A percentile compares a stretch with the other conserved stretches of the same genome.
phyloP scores from a whole-genome alignment of 1,139 yeast species.

The Hansenula sp. region DNA sequence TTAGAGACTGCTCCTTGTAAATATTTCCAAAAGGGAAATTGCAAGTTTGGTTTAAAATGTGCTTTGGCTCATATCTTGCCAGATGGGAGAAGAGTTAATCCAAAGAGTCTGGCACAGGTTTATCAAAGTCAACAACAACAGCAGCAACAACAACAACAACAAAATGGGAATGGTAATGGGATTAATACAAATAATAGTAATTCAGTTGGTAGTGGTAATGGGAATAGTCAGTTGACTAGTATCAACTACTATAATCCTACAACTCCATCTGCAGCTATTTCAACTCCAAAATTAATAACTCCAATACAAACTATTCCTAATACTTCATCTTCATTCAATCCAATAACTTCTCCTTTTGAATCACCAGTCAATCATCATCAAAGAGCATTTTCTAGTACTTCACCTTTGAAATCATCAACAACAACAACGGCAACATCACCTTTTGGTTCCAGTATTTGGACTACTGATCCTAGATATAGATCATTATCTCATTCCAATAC shows the following conservation, averaged over 20 bases:
- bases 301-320: background rate
- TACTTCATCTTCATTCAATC: background rate
- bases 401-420: constrained; percentile 7
- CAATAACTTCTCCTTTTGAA: constrained; percentile 1
- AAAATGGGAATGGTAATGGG: background rate
- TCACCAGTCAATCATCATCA: background rate
- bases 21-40: constrained; percentile 90
- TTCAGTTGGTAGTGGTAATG: no score
- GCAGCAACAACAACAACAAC: background rate
- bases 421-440: constrained; percentile 5
- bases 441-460: constrained; percentile 13
- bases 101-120: constrained; percentile 31
- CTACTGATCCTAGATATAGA: constrained; percentile 4
- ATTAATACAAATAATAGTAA: no score
- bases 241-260: no score
- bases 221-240: no score
- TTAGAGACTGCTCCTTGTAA: constrained; percentile 78
- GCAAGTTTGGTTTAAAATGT: constrained; percentile 90
- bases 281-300: background rate
- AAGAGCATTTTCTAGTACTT: constrained; percentile 1
- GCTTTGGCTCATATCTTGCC: constrained; percentile 89
- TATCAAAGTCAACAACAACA: constrained; percentile 13
- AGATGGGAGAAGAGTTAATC: constrained; percentile 79
- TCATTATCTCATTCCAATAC: constrained; percentile 1
- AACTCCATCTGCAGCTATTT: constrained; percentile 1